Evolutionary conservation across 2,329 filamentous ascomycete genomes (phyloP).

Genomic region (Pseudopyricularia cyperi): DNA sequence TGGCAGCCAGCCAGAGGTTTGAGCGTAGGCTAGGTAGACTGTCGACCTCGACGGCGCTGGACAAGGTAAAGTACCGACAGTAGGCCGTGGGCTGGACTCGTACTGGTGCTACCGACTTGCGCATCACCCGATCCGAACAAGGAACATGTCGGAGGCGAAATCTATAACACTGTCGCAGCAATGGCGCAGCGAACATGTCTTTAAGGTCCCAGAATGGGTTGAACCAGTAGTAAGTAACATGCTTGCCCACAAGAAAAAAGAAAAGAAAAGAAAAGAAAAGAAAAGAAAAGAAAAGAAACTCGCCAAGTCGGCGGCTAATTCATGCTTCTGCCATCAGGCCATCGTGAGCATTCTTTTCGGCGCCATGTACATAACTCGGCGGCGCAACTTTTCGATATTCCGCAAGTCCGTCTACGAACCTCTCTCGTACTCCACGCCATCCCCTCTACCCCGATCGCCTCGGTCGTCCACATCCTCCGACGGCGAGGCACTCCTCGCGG

Average conservation of each 20-base stretch:
- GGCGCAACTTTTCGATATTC: slow-evolving; percentile 21
- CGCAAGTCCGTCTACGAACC: slow-evolving; percentile 4
- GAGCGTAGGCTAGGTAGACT: neutral
- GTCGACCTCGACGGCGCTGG: neutral
- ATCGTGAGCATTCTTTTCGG: slow-evolving; percentile 22
- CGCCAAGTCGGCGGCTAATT: too few relatives aligned
- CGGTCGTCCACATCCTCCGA: slow-evolving; percentile 7
- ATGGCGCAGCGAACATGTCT: slow-evolving; percentile 7
- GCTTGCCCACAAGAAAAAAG: neutral
- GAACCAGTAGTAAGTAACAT: slow-evolving; percentile 16
- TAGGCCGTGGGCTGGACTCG: neutral
- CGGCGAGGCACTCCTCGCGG: slow-evolving; percentile 8
- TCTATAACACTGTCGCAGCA: neutral
- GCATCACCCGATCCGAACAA: neutral
- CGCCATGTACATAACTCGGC: slow-evolving; percentile 22
- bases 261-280: neutral
- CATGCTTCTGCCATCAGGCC: slow-evolving; percentile 12
- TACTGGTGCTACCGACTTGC: neutral
- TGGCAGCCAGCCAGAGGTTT: neutral
- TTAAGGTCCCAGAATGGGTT: slow-evolving; percentile 19
- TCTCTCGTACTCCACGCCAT: slow-evolving; percentile 3
- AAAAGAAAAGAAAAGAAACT: neutral
- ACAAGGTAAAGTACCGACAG: neutral
- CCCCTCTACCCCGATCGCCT: slow-evolving; percentile 6
- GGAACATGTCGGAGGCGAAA: neutral